phyloP scores from a whole-genome alignment of 805 yeast genomes.

The Saturnispora mendoncae region DNA sequence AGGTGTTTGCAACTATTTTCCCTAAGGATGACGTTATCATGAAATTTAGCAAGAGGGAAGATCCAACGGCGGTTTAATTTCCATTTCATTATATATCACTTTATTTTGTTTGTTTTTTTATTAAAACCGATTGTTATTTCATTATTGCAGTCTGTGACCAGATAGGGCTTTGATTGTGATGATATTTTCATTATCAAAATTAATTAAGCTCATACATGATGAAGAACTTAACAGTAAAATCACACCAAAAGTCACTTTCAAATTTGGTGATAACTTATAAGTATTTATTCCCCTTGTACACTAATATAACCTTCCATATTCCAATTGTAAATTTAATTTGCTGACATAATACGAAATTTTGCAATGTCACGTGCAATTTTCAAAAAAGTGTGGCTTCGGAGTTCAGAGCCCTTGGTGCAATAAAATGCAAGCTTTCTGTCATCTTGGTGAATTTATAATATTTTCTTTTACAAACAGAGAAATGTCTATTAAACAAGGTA shows the following conservation, averaged over 20 bases:
- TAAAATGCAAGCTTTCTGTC: constrained; percentile 7
- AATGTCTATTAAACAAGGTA: constrained; percentile 2
- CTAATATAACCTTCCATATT: too few species aligned
- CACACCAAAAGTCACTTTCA: too few species aligned
- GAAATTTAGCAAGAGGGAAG: constrained; percentile 54
- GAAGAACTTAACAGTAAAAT: too few species aligned
- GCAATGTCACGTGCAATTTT: constrained; percentile 6
- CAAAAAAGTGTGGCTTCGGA: constrained; percentile 6
- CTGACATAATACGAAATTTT: neutral
- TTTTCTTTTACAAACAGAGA: neutral
- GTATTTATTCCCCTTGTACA: too few species aligned
- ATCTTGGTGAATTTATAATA: neutral
- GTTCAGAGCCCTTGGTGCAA: constrained; percentile 9
- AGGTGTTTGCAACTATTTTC: constrained; percentile 96
- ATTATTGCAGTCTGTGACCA: too few species aligned
- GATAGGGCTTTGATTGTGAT: too few species aligned
- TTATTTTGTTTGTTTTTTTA: neutral
- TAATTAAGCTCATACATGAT: too few species aligned
- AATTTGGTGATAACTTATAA: too few species aligned
- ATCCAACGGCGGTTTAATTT: constrained; percentile 30
- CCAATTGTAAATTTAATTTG: too few species aligned
- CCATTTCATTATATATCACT: neutral
- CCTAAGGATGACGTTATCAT: constrained; percentile 91
- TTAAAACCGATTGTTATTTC: too few species aligned
- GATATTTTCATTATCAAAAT: too few species aligned